Evolutionary conservation across 2,329 filamentous ascomycete species (phyloP).

Genomic region (Corynespora cassiicola): DNA sequence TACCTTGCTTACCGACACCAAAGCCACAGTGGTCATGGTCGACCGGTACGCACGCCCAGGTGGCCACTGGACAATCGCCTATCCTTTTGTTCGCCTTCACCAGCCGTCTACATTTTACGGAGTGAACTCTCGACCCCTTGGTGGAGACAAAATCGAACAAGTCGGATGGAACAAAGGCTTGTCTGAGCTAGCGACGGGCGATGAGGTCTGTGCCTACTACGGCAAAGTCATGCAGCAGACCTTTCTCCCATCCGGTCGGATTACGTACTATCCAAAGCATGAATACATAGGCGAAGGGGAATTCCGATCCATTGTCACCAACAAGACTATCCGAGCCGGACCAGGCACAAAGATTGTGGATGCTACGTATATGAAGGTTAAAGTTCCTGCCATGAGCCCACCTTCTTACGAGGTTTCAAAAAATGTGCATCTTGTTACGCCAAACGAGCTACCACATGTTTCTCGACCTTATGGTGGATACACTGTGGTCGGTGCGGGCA

Average conservation of each 20-base stretch:
- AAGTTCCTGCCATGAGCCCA: constrained; percentile 1
- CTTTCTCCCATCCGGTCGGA: neutral
- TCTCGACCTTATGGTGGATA: neutral
- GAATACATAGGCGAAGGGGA: constrained; percentile 1
- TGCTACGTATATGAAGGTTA: constrained; percentile 1
- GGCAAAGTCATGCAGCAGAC: constrained; percentile 1
- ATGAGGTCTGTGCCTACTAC: constrained; percentile 3
- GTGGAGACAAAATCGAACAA: neutral
- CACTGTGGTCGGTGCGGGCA: constrained; percentile 1
- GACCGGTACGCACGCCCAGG: constrained; percentile 1
- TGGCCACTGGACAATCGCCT: constrained; percentile 3
- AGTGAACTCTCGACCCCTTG: constrained; percentile 1
- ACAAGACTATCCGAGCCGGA: neutral
- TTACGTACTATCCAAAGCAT: neutral
- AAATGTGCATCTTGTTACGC: neutral
- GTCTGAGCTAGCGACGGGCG: neutral
- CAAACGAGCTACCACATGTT: neutral
- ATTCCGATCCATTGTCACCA: neutral
- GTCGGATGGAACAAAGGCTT: constrained; percentile 1
- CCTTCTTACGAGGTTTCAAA: neutral
- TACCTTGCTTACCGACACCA: neutral
- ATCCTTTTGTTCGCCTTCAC: constrained; percentile 1
- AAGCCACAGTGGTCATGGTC: constrained; percentile 1
- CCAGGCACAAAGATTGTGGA: neutral
- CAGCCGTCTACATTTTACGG: constrained; percentile 1